These are phyloP conservation scores for Penicillium verrucosum DNA, from an alignment of 2,329 filamentous ascomycete genomes.

Conservation along the genomic window DNA sequence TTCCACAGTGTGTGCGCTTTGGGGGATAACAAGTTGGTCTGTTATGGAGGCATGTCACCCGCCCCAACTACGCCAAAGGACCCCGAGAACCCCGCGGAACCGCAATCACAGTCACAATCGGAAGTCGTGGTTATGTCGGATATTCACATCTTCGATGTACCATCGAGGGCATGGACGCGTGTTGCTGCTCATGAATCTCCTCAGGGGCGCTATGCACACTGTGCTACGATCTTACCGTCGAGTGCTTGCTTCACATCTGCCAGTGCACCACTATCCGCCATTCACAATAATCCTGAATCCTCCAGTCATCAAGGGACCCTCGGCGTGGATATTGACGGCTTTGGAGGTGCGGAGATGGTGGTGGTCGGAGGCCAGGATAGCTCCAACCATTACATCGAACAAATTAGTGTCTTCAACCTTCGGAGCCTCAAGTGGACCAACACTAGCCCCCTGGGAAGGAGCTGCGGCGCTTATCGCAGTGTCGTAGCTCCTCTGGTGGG, in stretches of 20 bases:
- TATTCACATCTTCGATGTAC: slow-evolving; percentile 90
- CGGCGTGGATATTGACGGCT: slow-evolving; percentile 83
- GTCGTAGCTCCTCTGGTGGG: slow-evolving; percentile 76
- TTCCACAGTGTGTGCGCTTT: slow-evolving; percentile 95
- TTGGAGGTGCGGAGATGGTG: slow-evolving; percentile 93
- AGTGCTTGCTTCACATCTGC: slow-evolving; percentile 82
- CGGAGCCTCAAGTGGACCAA: slow-evolving; percentile 94
- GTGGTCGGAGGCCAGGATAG: slow-evolving; percentile 95
- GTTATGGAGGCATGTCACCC: slow-evolving; percentile 97
- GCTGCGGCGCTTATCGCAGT: slow-evolving; percentile 92
- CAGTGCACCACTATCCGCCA: slow-evolving; percentile 76
- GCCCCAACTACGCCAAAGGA: slow-evolving; percentile 51
- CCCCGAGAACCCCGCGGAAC: slow-evolving; percentile 37
- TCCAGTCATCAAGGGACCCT: slow-evolving; percentile 83
- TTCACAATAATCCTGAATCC: slow-evolving; percentile 83
- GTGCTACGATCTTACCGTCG: slow-evolving; percentile 86
- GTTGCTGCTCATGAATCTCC: slow-evolving; percentile 77
- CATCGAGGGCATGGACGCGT: slow-evolving; percentile 77
- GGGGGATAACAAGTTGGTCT: slow-evolving; percentile 93
- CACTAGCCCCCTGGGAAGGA: slow-evolving; percentile 80
- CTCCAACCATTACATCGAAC: slow-evolving; percentile 97
- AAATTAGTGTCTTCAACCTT: slow-evolving; percentile 97
- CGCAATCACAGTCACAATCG: slow-evolving; percentile 68
- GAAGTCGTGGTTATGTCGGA: slow-evolving; percentile 98
- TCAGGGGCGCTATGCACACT: slow-evolving; percentile 94